Base-by-base conservation (phyloP, 352 stramenopile species). In the Phytophthora syringae region DNA sequence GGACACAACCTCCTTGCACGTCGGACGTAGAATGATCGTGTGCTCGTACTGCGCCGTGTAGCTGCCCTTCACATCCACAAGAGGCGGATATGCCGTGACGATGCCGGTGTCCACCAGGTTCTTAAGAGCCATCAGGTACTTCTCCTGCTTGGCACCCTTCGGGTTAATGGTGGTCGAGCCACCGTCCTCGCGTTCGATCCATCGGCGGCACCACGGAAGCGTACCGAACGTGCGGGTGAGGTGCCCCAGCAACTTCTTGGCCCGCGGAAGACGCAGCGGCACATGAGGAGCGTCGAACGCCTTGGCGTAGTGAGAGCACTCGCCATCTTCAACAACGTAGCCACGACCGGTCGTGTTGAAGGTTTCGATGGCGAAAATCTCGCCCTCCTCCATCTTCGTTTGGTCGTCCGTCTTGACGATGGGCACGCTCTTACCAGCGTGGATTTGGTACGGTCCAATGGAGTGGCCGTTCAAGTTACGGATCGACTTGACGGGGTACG, bases 181-280 rank as follows among this genome's bases (percentile, higher is more conserved):
- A 37, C 98, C 97, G 79, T 99, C 98, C 20, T 98, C 87, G 21
- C 97, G 87, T 70, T 99, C 97, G 20, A 99, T 82, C 95, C 96
- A 99, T 63, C 97, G 82, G 49, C 93, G 86, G 75, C 97, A 99
- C 82, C 99, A 99, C 12, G 97, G 94, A 36, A 99, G 85, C 9
- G 97, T 99, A n/a, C 96, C 97, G 77, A 99, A 99, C 11, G 97
- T 99, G 66, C 98, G 98, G 67, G 98, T 99, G 67, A 99, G 99
- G 75, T 99, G 97, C 20, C 67, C 76, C 32, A 99, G 79, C 39
- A 99, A 75, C 74, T 98, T 97, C 71, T 99, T 99, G 15, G 97
- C 88, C 10, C 90, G 88, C 1, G 87, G 85, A 27, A 94, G 70
- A 47, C 95, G 85, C 37, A 99, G 69, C 12, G 96, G 95, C 28